A percentile compares a stretch with the other conserved stretches of the same genome.
Conservation (phyloP, 768 basidiomycete genomes). For the Trametopsis cervina region DNA sequence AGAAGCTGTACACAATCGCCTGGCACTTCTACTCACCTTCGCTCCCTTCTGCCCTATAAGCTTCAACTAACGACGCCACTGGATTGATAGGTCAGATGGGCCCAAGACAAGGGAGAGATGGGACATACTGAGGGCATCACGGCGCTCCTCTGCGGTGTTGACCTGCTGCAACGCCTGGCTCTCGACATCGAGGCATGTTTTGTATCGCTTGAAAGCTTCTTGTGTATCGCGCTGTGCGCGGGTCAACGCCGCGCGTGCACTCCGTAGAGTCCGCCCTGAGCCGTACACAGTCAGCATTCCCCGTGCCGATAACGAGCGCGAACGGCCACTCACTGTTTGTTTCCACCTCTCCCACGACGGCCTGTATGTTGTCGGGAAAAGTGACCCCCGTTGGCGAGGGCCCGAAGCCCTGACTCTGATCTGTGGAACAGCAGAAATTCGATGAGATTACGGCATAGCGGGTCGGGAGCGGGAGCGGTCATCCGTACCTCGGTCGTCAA, state of each 20-base stretch:
- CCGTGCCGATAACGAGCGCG: neutral
- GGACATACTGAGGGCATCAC: slow-evolving; percentile 50
- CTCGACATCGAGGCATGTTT: slow-evolving; percentile 61
- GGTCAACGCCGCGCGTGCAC: slow-evolving; percentile 49
- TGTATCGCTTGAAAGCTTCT: slow-evolving; percentile 65
- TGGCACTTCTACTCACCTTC: slow-evolving; percentile 15
- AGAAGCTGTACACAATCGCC: neutral
- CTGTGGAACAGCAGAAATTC: no score
- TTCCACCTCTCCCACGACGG: slow-evolving; percentile 18
- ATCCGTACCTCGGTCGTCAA: slow-evolving; percentile 15
- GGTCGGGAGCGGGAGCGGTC: neutral
- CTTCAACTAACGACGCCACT: slow-evolving; percentile 21
- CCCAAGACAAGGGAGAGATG: slow-evolving; percentile 3
- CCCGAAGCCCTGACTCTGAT: slow-evolving; percentile 2
- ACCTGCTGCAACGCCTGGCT: slow-evolving; percentile 61
- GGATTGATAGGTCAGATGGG: slow-evolving; percentile 13
- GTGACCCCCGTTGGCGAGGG: slow-evolving; percentile 7
- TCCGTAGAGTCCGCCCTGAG: slow-evolving; percentile 56
- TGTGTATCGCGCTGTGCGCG: slow-evolving; percentile 68
- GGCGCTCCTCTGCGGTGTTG: slow-evolving; percentile 55
- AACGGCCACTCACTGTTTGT: slow-evolving; percentile 30
- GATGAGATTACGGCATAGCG: no score
- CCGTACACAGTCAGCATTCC: no score
- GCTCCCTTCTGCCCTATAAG: slow-evolving; percentile 15
- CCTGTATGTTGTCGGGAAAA: slow-evolving; percentile 10